Evolutionary conservation across 2,329 filamentous ascomycete species (phyloP).

Genomic region (Colletotrichum cuscutae): DNA sequence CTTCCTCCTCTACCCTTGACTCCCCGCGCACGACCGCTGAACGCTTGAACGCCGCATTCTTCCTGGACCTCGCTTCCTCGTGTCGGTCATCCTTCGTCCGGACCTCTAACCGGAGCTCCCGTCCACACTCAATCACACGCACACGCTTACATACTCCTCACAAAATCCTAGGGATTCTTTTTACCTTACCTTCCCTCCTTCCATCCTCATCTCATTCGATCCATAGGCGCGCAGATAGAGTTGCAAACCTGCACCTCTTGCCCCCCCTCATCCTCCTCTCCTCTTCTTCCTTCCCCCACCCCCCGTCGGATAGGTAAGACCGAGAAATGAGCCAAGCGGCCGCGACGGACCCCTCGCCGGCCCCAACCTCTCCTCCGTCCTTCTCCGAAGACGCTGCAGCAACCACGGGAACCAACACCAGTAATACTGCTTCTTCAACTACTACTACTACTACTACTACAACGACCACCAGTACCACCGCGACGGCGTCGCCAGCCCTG

Average conservation of each 20-base stretch:
- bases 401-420: slow-evolving; percentile 15
- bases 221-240: neutral
- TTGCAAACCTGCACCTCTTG: neutral
- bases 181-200: too few relatives aligned
- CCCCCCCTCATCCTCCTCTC: neutral
- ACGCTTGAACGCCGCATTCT: neutral
- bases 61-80: slow-evolving; percentile 1
- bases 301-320: slow-evolving; percentile 7
- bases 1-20: too few relatives aligned
- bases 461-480: neutral
- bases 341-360: slow-evolving; percentile 37
- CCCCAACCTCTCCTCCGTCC: slow-evolving; percentile 31
- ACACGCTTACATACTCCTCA: neutral
- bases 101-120: neutral
- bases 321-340: slow-evolving; percentile 38
- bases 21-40: neutral
- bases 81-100: neutral
- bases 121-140: too few relatives aligned
- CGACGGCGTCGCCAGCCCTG: slow-evolving; percentile 24
- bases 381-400: slow-evolving; percentile 28
- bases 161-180: neutral
- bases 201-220: neutral
- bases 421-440: too few relatives aligned
- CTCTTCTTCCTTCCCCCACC: neutral
- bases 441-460: too few relatives aligned